A percentile compares a stretch with the other conserved stretches of the same genome.
Conservation (phyloP, 768 basidiomycete genomes). For the Suillus subaureus region DNA sequence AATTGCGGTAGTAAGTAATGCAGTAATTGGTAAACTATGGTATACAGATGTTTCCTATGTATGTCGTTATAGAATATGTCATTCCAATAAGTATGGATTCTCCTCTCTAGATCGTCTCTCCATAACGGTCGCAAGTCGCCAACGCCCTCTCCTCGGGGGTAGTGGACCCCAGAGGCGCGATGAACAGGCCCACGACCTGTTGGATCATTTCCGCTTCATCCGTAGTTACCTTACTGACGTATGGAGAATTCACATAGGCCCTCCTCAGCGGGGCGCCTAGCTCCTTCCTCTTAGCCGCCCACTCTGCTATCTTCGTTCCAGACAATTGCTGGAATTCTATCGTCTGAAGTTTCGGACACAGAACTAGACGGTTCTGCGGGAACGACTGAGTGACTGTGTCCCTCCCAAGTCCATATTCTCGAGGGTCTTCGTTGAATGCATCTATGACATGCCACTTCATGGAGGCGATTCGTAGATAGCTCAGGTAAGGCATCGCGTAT, state of each 20-base stretch:
- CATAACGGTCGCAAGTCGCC: constrained; percentile 18
- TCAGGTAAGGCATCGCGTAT: constrained; percentile 57
- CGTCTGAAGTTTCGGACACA: constrained; percentile 48
- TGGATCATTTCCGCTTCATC: constrained; percentile 21
- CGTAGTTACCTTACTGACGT: constrained; percentile 24
- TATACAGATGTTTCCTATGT: constrained; percentile 1
- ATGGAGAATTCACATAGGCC: constrained; percentile 47
- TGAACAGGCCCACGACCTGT: constrained; percentile 22
- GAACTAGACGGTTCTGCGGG: constrained; percentile 18
- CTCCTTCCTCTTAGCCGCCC: constrained; percentile 37
- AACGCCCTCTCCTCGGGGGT: constrained; percentile 49
- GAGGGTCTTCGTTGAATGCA: constrained; percentile 48
- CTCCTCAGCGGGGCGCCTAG: constrained; percentile 50
- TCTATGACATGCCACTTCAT: constrained; percentile 46
- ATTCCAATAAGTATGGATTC: not conserved
- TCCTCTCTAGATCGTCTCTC: not conserved
- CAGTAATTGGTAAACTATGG: not conserved
- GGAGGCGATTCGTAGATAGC: constrained; percentile 51
- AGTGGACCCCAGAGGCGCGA: constrained; percentile 38
- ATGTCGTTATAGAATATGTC: not conserved
- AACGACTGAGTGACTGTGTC: constrained; percentile 11
- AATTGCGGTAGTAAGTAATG: not conserved
- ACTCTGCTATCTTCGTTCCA: constrained; percentile 34
- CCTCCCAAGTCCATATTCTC: constrained; percentile 18
- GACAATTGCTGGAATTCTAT: constrained; percentile 49